Conservation (phyloP, 768 basidiomycete species). For the Hydnomerulius pinastri region DNA sequence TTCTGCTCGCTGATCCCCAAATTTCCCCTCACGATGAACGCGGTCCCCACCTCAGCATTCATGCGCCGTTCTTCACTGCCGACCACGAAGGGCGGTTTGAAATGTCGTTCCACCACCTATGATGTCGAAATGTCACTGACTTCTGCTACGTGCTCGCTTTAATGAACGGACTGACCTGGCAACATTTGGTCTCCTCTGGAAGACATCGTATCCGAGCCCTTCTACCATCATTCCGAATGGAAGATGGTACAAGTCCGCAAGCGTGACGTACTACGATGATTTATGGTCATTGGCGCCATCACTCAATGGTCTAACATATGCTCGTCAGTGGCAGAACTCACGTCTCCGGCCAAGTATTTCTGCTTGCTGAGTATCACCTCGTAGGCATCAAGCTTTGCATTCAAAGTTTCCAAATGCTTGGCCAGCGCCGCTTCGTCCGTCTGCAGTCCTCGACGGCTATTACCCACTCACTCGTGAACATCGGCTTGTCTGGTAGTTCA, state of each 20-base stretch:
- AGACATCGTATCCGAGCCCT: conserved; percentile 22
- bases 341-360: conserved; percentile 58
- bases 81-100: conserved; percentile 48
- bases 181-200: conserved; percentile 27
- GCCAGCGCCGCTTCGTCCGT: conserved; percentile 26
- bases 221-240: conserved; percentile 38
- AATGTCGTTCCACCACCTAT: conserved; percentile 56
- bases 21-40: too few species aligned
- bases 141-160: too few species aligned
- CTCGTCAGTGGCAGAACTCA: conserved; percentile 26
- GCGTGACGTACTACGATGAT: conserved; percentile 37
- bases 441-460: conserved; percentile 8
- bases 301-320: not conserved
- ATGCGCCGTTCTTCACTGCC: conserved; percentile 42
- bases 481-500: too few species aligned
- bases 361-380: conserved; percentile 54
- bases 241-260: conserved; percentile 49
- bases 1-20: too few species aligned
- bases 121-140: not conserved
- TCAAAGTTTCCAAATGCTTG: conserved; percentile 26
- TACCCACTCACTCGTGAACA: too few species aligned
- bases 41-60: too few species aligned
- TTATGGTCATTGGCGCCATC: not conserved
- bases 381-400: conserved; percentile 49
- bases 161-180: conserved; percentile 21